Evolutionary conservation across 139 green algal genomes (phyloP), one percentile per base, ranked within the genome.

Genomic region (Micractinium conductrix): DNA sequence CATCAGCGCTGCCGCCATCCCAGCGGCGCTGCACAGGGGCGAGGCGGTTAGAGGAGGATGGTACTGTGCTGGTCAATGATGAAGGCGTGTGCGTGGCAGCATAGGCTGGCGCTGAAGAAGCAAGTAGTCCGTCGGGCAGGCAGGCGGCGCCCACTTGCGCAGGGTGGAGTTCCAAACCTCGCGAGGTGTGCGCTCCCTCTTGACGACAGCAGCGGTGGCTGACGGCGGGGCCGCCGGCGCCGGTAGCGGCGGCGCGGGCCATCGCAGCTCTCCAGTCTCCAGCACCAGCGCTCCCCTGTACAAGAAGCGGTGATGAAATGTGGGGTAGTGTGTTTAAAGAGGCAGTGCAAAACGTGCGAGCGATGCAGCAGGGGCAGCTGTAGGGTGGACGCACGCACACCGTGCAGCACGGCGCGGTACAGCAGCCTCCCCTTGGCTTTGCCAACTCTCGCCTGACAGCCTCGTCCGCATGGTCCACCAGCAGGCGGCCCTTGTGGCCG

Each of bases 381-480:
- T n/a, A n/a, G n/a, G n/a, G n/a, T n/a, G n/a, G n/a, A n/a, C n/a
- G n/a, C n/a, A n/a, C n/a, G n/a, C n/a, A n/a, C n/a, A n/a, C n/a
- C n/a, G n/a, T n/a, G n/a, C n/a, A n/a, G n/a, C n/a, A n/a, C n/a
- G n/a, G n/a, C n/a, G n/a, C n/a, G n/a, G n/a, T n/a, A n/a, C n/a
- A n/a, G n/a, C n/a, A n/a, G n/a, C n/a, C n/a, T n/a, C n/a, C n/a
- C 55, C 7, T 63, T 28, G 8, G 8, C 55, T 28, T 30, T 12
- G 16, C 63, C 63, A 33, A 8, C 24, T 4, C 71, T 8, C 74
- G 48, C 74, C 74, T 84, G 40, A 98, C 93, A 37, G 93, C 95
- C 21, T 95, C 91, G 81, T 98, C 95, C 48, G 94, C 83, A 82
- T 96, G 87, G 87, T 98, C 95, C 22, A 98, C 89, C 14, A 88